Base-by-base conservation (phyloP, 257 asterid genomes). In the Nicotiana attenuata region DNA sequence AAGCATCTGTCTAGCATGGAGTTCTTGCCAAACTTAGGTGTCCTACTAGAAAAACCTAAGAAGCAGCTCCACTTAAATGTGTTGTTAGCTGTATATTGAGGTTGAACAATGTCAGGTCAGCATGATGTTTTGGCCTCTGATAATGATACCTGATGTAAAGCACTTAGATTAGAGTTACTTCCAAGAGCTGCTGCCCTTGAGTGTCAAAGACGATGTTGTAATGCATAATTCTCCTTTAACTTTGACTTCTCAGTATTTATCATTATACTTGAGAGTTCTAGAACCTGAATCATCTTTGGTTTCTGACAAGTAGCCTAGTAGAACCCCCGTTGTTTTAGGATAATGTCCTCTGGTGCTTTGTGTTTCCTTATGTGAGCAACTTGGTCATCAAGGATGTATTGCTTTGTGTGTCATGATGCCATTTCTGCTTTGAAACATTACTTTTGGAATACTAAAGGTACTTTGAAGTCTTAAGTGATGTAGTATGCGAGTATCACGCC, bases 241-340 rank as follows among this genome's bases (percentile, higher is more conserved):
- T 66, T 15, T 41, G 59, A 22, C 61, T 47, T 73, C 78, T 41
- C 59, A 47, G 47, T 55, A 45, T 22, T 47, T 73, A 47, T 73
- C 16, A 7, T 71, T 45, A 15, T 73, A 47, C 22, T 24, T 22
- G 0, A 0, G 15, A 22, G 15, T 71, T 71, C 22, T 20, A 41
- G 78, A 71, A 71, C 14, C 60, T 71, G 35, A 71, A 47, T 45
- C 61, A 73, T 47, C 38, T 47, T 73, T 73, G 61, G 61, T 73
- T 73, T 73, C 79, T 47, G 41, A 7, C 60, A 24, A 73, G 14
- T 73, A 47, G 22, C 61, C 1, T 47, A 47, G 61, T 47, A 73
- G 79, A 73, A 73, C 16, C 61, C 79, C 61, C 38, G 47, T 47
- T 3, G 0, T 33, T 14, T 73, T 73, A 14, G 61, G 61, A 22